Percentiles rank a stretch among this genome's conserved stretches.
These are phyloP conservation scores for Pseudonitzschia delicatissima DNA, from an alignment of 108 stramenopile species.

Conservation along the genomic window DNA sequence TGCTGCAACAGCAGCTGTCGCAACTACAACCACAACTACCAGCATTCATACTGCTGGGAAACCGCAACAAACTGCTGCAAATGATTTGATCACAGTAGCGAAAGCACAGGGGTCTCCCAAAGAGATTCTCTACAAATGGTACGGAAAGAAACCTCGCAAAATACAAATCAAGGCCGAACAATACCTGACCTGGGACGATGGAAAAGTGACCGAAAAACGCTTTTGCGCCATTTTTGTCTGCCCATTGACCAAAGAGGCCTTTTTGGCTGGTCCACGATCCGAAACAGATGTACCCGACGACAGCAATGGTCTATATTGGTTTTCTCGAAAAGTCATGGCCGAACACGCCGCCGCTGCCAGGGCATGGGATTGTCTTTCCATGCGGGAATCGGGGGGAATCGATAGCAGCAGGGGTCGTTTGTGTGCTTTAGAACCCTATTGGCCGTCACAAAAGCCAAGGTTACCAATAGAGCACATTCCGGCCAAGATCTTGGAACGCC, in stretches of 20 bases:
- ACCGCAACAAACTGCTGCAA: too few relatives aligned
- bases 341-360: slow-evolving; percentile 47
- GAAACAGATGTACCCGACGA: slow-evolving; percentile 9
- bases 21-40: background rate
- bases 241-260: slow-evolving; percentile 16
- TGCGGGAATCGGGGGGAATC: slow-evolving; percentile 11
- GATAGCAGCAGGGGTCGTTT: background rate
- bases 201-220: slow-evolving; percentile 7
- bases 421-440: background rate
- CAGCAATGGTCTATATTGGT: slow-evolving; percentile 13
- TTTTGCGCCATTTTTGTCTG: slow-evolving; percentile 29
- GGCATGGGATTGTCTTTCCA: slow-evolving; percentile 40
- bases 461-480: background rate
- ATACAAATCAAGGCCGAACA: slow-evolving; percentile 11
- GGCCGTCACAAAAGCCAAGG: background rate
- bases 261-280: slow-evolving; percentile 14
- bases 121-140: slow-evolving; percentile 21
- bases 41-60: too few relatives aligned
- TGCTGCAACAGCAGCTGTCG: background rate
- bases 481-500: background rate
- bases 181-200: slow-evolving; percentile 44
- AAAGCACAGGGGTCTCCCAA: slow-evolving; percentile 23
- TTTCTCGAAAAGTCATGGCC: slow-evolving; percentile 33
- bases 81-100: background rate
- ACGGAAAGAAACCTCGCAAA: slow-evolving; percentile 26